phyloP scores from a whole-genome alignment of 2,329 filamentous ascomycete genomes.

The Penicillium sp. region DNA sequence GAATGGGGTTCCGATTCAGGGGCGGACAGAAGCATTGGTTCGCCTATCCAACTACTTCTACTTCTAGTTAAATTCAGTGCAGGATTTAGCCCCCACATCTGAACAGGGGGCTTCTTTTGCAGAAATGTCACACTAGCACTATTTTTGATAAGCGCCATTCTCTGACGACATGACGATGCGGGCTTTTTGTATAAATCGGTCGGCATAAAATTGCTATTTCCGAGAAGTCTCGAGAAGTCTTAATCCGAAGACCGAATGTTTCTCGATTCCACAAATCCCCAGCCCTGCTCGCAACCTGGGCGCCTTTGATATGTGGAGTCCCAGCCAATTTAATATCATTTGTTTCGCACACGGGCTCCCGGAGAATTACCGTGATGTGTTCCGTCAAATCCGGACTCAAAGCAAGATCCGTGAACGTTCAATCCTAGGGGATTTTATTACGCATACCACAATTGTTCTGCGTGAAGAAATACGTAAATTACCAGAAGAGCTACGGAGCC shows the following conservation, averaged over 20 bases:
- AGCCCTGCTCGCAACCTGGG: neutral
- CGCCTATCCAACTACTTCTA: neutral
- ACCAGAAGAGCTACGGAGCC: neutral
- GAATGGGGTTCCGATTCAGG: neutral
- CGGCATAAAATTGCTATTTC: neutral
- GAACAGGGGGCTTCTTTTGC: neutral
- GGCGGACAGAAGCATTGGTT: neutral
- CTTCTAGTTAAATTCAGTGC: neutral
- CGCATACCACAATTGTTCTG: neutral
- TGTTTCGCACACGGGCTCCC: neutral
- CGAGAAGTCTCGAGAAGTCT: neutral
- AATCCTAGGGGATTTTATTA: neutral
- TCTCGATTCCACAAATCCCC: neutral
- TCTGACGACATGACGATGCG: neutral
- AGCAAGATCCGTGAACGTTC: neutral
- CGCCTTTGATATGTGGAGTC: neutral
- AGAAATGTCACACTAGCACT: neutral
- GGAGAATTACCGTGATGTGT: neutral
- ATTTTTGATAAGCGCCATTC: neutral
- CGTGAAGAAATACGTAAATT: neutral
- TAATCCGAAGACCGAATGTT: no score
- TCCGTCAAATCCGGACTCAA: neutral
- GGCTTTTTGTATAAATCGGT: neutral
- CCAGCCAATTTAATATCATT: neutral
- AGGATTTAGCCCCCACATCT: neutral